phyloP scores from a whole-genome alignment of 305 asterid species.

The Rubia tinctorum region DNA sequence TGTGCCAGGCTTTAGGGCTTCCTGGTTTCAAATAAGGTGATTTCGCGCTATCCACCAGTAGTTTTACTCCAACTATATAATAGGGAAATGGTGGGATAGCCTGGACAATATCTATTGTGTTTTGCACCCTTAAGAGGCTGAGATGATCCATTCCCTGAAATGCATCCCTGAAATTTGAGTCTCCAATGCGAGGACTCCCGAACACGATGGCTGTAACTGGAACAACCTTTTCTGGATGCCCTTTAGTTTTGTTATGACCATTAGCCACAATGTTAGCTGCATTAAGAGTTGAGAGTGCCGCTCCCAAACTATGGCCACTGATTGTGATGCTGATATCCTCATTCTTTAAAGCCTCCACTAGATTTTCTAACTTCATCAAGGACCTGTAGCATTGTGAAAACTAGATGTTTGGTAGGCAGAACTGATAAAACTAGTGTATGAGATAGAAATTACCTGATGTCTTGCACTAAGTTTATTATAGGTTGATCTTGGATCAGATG shows the following conservation, averaged over 20 bases:
- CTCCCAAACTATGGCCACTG: conserved; percentile 62
- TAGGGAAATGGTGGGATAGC: conserved; percentile 27
- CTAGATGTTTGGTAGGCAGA: neutral
- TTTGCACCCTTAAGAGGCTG: conserved; percentile 27
- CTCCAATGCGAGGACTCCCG: conserved; percentile 45
- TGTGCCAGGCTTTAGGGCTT: conserved; percentile 35
- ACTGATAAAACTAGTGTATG: neutral
- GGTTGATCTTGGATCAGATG: conserved; percentile 27
- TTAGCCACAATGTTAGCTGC: conserved; percentile 48
- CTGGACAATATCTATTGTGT: conserved; percentile 35
- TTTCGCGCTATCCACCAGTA: conserved; percentile 37
- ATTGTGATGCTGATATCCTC: conserved; percentile 61
- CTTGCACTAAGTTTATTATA: conserved; percentile 42
- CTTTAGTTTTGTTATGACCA: conserved; percentile 31
- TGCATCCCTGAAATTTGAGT: conserved; percentile 18
- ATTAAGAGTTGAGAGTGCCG: conserved; percentile 44
- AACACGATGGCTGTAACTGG: conserved; percentile 40
- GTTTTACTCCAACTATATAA: conserved; percentile 43
- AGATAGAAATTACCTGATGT: conserved; percentile 38
- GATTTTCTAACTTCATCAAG: conserved; percentile 35
- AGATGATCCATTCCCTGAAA: conserved; percentile 23
- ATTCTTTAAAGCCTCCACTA: conserved; percentile 31
- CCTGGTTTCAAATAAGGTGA: conserved; percentile 52
- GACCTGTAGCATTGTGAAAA: conserved; percentile 31
- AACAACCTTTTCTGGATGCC: conserved; percentile 14